Evolutionary conservation across 495 filamentous ascomycete genomes (phyloP).

Genomic region (Astrocystis sublimbata): DNA sequence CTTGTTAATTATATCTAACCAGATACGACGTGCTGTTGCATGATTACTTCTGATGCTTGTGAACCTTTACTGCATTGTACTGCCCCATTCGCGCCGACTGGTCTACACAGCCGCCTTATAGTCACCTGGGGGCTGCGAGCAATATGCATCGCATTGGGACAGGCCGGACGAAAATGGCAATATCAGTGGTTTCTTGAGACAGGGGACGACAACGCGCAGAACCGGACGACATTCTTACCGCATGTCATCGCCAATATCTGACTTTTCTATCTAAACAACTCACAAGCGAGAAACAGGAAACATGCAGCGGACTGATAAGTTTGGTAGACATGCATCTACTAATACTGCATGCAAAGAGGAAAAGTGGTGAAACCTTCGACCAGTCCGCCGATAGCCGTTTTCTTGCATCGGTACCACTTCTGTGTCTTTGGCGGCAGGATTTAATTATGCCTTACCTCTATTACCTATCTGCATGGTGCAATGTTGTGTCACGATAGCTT

Average conservation of each 20-base stretch:
- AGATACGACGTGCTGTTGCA: not conserved
- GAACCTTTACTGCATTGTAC: not conserved
- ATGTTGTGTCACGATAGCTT: not conserved
- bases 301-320: not conserved
- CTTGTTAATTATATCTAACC: not conserved
- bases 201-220: not conserved
- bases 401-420: not conserved
- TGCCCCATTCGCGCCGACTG: not conserved
- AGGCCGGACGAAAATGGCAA: not conserved
- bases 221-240: not conserved
- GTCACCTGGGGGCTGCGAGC: not conserved
- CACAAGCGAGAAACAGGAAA: not conserved
- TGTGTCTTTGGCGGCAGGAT: not conserved
- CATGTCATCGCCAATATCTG: not conserved
- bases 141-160: not conserved
- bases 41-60: not conserved
- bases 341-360: too few relatives aligned
- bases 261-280: not conserved
- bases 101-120: not conserved
- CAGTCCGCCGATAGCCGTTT: not conserved
- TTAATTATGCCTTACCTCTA: not conserved
- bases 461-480: not conserved
- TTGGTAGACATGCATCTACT: not conserved
- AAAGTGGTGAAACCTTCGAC: not conserved
- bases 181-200: not conserved